Evolutionary conservation across 352 stramenopile species (phyloP).

Genomic region (Globisporangium rhizosaccharum): DNA sequence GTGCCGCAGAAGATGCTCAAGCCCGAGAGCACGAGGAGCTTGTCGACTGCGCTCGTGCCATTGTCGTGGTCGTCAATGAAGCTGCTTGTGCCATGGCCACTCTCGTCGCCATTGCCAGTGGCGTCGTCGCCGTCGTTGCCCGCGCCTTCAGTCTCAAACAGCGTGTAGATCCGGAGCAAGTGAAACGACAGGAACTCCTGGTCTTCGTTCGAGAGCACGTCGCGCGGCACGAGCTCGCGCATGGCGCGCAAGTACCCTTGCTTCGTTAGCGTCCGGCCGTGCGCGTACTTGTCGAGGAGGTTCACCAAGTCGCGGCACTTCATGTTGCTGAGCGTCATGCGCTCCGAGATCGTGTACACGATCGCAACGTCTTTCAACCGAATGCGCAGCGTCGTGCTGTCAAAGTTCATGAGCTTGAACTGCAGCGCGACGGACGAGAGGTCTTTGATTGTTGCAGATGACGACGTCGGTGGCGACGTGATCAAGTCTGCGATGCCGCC

Average conservation of each 20-base stretch:
- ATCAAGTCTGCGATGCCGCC: conserved; percentile 59
- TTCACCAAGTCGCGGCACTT: conserved; percentile 59
- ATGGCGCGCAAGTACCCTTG: conserved; percentile 71
- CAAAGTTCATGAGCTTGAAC: conserved; percentile 85
- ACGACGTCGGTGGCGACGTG: conserved; percentile 39
- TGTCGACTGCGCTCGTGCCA: conserved; percentile 58
- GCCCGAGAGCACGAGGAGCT: conserved; percentile 65
- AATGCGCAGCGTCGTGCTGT: conserved; percentile 75
- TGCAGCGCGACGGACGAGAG: conserved; percentile 72
- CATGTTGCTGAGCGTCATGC: conserved; percentile 76
- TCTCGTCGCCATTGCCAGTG: conserved; percentile 8
- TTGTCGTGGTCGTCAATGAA: conserved; percentile 20
- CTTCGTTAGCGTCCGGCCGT: conserved; percentile 68
- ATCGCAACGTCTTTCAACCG: conserved; percentile 82
- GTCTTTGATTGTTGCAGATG: conserved; percentile 39
- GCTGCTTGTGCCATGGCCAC: conserved; percentile 5
- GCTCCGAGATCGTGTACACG: conserved; percentile 84
- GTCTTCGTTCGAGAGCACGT: conserved; percentile 75
- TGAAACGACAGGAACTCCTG: conserved; percentile 87
- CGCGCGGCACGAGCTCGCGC: conserved; percentile 65
- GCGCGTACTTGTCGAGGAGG: conserved; percentile 60
- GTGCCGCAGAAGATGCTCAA: conserved; percentile 93
- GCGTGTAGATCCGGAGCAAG: conserved; percentile 71
- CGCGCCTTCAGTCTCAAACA: conserved; percentile 77
- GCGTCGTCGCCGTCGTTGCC: conserved; percentile 29